Conservation (phyloP, 805 yeast species). For the Yamadazyma kitorensis region DNA sequence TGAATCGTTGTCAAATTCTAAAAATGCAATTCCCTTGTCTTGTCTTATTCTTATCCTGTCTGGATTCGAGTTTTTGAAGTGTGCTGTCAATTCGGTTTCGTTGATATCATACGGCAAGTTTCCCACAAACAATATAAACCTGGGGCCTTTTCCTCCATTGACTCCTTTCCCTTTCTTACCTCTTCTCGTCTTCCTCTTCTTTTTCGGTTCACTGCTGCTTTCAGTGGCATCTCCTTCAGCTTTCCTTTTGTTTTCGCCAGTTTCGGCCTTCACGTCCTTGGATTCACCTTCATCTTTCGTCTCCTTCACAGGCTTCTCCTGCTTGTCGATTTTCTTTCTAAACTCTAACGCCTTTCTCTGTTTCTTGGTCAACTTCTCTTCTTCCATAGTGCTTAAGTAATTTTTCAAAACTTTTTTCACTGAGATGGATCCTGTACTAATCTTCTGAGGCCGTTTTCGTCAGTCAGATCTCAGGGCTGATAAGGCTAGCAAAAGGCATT, state of each 20-base stretch:
- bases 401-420: too few relatives aligned
- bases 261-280: conserved; percentile 13
- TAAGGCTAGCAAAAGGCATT: too few relatives aligned
- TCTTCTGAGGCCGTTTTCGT: too few relatives aligned
- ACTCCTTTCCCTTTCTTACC: conserved; percentile 70
- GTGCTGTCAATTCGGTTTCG: conserved; percentile 59
- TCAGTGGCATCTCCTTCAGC: conserved; percentile 6
- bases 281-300: conserved; percentile 25
- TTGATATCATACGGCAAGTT: conserved; percentile 76
- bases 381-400: too few relatives aligned
- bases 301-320: conserved; percentile 30
- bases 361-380: conserved; percentile 57
- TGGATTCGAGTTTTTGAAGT: conserved; percentile 74
- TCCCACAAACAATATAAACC: conserved; percentile 87
- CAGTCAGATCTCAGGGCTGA: too few relatives aligned
- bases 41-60: conserved; percentile 72
- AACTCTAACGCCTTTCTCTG: conserved; percentile 63
- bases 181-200: conserved; percentile 73
- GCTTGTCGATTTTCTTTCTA: conserved; percentile 41
- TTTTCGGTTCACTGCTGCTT: conserved; percentile 36
- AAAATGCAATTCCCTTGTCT: conserved; percentile 88
- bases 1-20: conserved; percentile 67
- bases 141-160: conserved; percentile 48
- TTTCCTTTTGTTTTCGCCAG: conserved; percentile 7
- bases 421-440: too few relatives aligned